Base-by-base conservation (phyloP, 352 stramenopile species). In the Pilasporangium apinafurcum region DNA sequence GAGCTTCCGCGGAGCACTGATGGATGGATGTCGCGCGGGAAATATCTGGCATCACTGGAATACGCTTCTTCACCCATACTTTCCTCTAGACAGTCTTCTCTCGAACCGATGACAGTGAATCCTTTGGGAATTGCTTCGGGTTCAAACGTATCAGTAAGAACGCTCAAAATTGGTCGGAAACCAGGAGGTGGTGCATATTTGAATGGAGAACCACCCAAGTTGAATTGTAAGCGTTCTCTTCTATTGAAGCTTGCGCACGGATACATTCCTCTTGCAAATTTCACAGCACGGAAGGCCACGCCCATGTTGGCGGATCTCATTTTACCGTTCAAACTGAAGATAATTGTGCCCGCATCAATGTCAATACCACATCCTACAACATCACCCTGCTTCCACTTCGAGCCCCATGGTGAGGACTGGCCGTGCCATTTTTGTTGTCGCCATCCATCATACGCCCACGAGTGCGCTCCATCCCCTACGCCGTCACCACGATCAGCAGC, bases 391-490 rank as follows among this genome's bases (percentile, higher is more conserved):
- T 96, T 91, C 89, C 89, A 97, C 47, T 93, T 91, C 12, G 72
- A 87, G 0, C 83, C 82, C 75, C 83, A 93, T n/a, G 82, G 68
- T 22, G 79, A 88, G 10, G 79, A 92, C 28, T 74, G 74, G 0
- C 77, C 84, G 44, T 97, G 92, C 88, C 89, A 97, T 37, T 86
- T 84, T 29, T 96, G 82, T 51, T 96, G 83, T 25, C 91, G 70
- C 74, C 84, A 96, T 6, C 90, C 92, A 45, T 97, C 92, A 46
- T 96, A 97, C 8, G 85, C 86, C 91, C 91, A 98, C 9, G 91
- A 97, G 44, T 95, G 80, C 4, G 68, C 62, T 13, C 87, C 83
- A 62, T 98, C 92, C 39, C 92, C 92, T 41, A 98, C 88, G 34
- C 92, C 92, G 62, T 97, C 83, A 27, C 89, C 92, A 26, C 86